Base-by-base conservation (phyloP, 2,329 filamentous ascomycete genomes). In the Colletotrichum spaethianum region DNA sequence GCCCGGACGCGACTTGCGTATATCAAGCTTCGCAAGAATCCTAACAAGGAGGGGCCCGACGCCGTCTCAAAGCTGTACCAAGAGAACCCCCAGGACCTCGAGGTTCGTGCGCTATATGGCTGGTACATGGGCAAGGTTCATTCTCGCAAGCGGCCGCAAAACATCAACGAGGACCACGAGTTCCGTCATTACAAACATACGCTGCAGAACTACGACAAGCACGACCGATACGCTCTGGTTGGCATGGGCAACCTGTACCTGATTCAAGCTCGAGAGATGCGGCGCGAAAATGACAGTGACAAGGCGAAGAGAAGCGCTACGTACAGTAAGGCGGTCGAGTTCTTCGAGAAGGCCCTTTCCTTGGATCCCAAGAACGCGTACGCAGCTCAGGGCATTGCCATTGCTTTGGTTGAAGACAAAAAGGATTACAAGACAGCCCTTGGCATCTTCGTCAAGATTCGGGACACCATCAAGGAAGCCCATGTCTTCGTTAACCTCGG, bases 121-220 rank as follows among this genome's bases (percentile, higher is more conserved):
- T 99, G 96, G 95, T 98, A 97, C 80, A 87, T 98, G 33, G 95
- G 95, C 81, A 95, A 94, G 79, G 86, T 90, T 20, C 87, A 90
- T 76, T 92, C 93, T 16, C 95, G 96, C 82, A 98, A 96, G 83
- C 90, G 93, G 69, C 91, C 92, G 4, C 85, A 90, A 63, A 96
- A 96, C 78, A 88, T 98, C 72, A 91, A 91, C 20, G 95, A 98
- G 78, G 97, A 99, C 79, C 91, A 92, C 42, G 96, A 99, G 81
- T 93, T 98, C 77, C 91, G 95, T 4, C 95, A 98, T 80, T 97
- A 97, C 87, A 99, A 98, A 84, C 95, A 98, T 81, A 98, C 96
- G 0, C 86, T 99, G 38, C 94, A 97, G 80, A 92, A 95, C 75
- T 93, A 95, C 80, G 96, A 99, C 85, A 99, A 98, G 87, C 96